Percentiles rank a stretch among this genome's conserved stretches.
Evolutionary conservation across 371 early-diverging fungal species (phyloP).

Genomic region (Mortierella sp.): DNA sequence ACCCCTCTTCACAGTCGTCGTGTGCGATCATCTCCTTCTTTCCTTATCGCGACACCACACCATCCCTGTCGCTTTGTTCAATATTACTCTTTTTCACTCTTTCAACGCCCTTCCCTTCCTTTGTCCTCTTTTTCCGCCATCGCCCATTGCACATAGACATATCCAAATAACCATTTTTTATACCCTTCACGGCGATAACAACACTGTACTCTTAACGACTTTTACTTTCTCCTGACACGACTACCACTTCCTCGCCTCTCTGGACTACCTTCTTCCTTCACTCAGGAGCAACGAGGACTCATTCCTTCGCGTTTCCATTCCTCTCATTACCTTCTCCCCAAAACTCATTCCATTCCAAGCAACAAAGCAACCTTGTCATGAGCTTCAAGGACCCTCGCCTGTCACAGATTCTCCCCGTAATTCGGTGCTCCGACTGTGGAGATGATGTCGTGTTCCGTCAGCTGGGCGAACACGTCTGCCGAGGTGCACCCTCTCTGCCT

Average conservation of each 20-base stretch:
- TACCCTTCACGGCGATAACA: constrained; percentile 1
- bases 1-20: background rate
- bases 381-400: constrained; percentile 62
- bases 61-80: background rate
- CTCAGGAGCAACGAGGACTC: background rate
- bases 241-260: background rate
- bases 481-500: constrained; percentile 70
- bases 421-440: constrained; percentile 77
- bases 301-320: background rate
- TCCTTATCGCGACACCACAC: background rate
- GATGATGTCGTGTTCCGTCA: constrained; percentile 69
- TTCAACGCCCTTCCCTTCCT: background rate
- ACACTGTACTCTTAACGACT: constrained; percentile 1
- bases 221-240: background rate
- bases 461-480: constrained; percentile 72
- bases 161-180: background rate
- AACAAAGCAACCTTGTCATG: constrained; percentile 8
- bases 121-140: background rate
- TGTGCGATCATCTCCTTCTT: background rate
- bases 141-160: constrained; percentile 2
- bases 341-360: background rate
- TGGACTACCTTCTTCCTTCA: background rate
- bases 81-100: background rate
- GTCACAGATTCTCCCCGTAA: constrained; percentile 71
- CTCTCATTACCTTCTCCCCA: background rate